Percentiles rank a stretch among this genome's conserved stretches.
Evolutionary conservation across 2,329 filamentous ascomycete genomes (phyloP).

Genomic region (Dothistroma septosporum): DNA sequence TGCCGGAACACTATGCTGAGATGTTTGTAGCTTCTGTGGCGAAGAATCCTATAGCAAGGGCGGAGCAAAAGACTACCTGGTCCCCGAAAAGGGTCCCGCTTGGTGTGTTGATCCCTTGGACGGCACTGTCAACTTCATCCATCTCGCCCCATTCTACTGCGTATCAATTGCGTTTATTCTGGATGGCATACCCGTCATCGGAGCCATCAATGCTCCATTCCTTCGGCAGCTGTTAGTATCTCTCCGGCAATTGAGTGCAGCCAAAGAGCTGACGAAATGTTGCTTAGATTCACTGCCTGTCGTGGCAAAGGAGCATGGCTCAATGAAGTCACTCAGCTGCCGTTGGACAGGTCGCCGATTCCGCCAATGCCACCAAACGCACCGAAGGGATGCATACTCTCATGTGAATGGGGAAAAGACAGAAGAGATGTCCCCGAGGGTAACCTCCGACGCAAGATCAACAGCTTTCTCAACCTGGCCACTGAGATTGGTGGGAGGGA

Average conservation of each 20-base stretch:
- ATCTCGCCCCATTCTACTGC: slow-evolving; percentile 77
- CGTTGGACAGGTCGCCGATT: slow-evolving; percentile 59
- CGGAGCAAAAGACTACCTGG: slow-evolving; percentile 63
- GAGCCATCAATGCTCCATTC: slow-evolving; percentile 69
- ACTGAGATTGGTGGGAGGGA: slow-evolving; percentile 58
- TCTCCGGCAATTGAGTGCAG: not conserved
- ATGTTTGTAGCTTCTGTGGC: slow-evolving; percentile 62
- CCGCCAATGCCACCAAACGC: slow-evolving; percentile 61
- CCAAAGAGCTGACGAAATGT: slow-evolving; percentile 5
- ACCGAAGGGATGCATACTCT: slow-evolving; percentile 66
- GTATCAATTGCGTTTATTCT: slow-evolving; percentile 69
- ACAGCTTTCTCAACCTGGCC: slow-evolving; percentile 70
- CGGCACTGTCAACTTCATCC: slow-evolving; percentile 76
- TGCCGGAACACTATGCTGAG: not conserved
- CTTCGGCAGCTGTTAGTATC: slow-evolving; percentile 35
- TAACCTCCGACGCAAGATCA: slow-evolving; percentile 67
- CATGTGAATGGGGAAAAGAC: slow-evolving; percentile 78
- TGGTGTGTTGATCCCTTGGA: slow-evolving; percentile 75
- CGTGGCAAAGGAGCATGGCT: slow-evolving; percentile 64
- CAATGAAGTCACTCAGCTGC: slow-evolving; percentile 60
- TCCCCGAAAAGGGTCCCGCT: slow-evolving; percentile 56
- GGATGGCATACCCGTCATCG: slow-evolving; percentile 58
- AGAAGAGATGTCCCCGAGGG: slow-evolving; percentile 61
- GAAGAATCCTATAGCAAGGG: slow-evolving; percentile 73
- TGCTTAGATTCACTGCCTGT: slow-evolving; percentile 65